A percentile compares a stretch with the other conserved stretches of the same genome.
phyloP scores from a whole-genome alignment of 73 alveolate species.

The Tetrahymena borealis region DNA sequence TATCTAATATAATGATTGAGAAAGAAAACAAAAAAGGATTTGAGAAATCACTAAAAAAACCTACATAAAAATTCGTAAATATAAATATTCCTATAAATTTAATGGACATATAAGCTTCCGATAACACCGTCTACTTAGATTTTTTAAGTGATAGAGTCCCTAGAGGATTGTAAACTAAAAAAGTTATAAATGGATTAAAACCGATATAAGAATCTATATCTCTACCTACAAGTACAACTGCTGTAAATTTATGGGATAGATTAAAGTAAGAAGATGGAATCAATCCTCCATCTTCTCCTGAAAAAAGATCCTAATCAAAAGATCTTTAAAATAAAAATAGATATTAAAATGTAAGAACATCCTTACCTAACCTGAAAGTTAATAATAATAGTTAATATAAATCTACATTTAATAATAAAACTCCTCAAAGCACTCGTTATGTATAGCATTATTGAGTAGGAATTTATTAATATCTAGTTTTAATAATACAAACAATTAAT shows the following conservation, averaged over 20 bases:
- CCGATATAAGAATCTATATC: neutral
- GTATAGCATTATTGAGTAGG: neutral
- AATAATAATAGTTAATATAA: neutral
- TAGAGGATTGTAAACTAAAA: neutral
- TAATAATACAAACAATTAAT: no score
- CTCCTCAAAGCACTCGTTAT: neutral
- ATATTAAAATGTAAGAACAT: neutral
- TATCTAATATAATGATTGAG: constrained; percentile 11
- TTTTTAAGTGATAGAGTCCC: constrained; percentile 24
- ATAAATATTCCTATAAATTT: constrained; percentile 22
- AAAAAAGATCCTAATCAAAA: neutral
- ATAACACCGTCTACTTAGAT: constrained; percentile 26
- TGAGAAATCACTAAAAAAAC: constrained; percentile 18
- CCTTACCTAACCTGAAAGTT: neutral
- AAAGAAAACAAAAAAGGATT: constrained; percentile 39
- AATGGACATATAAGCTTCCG: constrained; percentile 37
- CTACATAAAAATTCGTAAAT: constrained; percentile 7
- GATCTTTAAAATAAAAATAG: neutral
- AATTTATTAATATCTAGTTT: neutral
- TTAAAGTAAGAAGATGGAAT: neutral
- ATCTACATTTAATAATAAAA: neutral
- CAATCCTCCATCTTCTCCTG: neutral
- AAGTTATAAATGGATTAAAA: neutral
- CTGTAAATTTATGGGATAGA: neutral
- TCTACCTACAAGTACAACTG: neutral